Percentiles rank a stretch among this genome's conserved stretches.
These are phyloP conservation scores for Hypoxylon intermedium DNA, from an alignment of 495 filamentous ascomycete species.

Conservation along the genomic window DNA sequence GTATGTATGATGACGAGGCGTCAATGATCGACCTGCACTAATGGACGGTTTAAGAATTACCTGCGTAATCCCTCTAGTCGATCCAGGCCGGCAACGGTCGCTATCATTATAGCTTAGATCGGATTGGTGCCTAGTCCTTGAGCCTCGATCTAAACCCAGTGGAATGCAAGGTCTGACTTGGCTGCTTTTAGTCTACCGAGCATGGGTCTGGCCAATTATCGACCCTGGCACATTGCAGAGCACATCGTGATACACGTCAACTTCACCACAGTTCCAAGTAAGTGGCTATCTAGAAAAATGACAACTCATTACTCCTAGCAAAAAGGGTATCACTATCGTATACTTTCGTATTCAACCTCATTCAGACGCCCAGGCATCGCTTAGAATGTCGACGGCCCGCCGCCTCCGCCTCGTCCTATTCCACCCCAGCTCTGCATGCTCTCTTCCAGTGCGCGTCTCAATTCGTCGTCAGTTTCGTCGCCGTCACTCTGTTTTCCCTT, in stretches of 20 bases:
- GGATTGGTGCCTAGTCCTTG: neutral
- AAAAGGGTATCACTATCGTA: slow-evolving; percentile 13
- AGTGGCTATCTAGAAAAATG: neutral
- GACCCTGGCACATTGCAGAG: neutral
- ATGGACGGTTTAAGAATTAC: too few relatives aligned
- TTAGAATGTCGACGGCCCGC: slow-evolving; percentile 36
- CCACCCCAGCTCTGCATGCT: slow-evolving; percentile 47
- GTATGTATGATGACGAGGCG: too few relatives aligned
- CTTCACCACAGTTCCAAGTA: neutral
- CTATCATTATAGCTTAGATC: neutral
- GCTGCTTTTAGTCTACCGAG: neutral
- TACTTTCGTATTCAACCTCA: neutral
- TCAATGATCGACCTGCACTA: too few relatives aligned
- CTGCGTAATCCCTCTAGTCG: too few relatives aligned
- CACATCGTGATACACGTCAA: too few relatives aligned
- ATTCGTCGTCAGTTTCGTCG: slow-evolving; percentile 41
- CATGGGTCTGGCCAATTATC: neutral
- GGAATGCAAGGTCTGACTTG: neutral
- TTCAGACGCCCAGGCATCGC: neutral
- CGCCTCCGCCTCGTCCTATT: slow-evolving; percentile 16
- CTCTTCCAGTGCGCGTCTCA: slow-evolving; percentile 55
- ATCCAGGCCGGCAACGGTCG: neutral
- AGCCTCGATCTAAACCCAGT: too few relatives aligned
- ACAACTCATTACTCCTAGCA: neutral
- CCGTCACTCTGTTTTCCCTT: slow-evolving; percentile 26